Base-by-base conservation (phyloP, 2,329 filamentous ascomycete species). In the Incumbomyces lentus region DNA sequence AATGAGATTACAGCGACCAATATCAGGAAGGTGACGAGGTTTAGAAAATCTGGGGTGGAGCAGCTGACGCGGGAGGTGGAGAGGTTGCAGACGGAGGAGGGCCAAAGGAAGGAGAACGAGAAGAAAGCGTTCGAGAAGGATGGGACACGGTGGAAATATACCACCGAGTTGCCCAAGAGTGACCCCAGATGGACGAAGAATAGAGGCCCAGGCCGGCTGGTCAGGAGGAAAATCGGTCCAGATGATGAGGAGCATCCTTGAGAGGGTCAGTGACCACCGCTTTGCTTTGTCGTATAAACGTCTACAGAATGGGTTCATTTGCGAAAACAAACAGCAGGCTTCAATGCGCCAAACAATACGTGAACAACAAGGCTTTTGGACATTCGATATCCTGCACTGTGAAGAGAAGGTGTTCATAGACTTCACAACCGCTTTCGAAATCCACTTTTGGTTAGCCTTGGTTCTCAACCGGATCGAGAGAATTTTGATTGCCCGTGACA, bases 21-120 rank as follows among this genome's bases (percentile, higher is more conserved):
- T 68, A 74, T 90, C 38, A 71, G 74, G 53, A 96, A 96, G 68
- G 86, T 93, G 45, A 92, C 86, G 49, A 69, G 74, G 51, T 94
- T 78, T 68, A 76, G 88, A 52, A 68, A 76, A 52, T 67, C 75
- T 47, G 87, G 86, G 31, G 69, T 82, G 57, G 65, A 73, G 47
- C 77, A 76, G 22, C 75, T 96, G 55, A 82, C 92, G 55, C 57
- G 63, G 14, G 72, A 76, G 66, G 74, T 81, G 18, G 56, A 65
- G 55, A 64, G 62, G 55, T 64, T 73, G 48, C 74, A 95, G 57
- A 79, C 86, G 58, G 61, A 69, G 11, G 75, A 64, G 49, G 56
- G 60, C 38, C 57, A 59, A 41, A 60, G 61, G 59, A 60, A 60
- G 44, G 57, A 57, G 54, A 51, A 59, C 44, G 61, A 64, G 58